These are phyloP conservation scores for Yamadazyma siamensis DNA, from an alignment of 1,139 yeast species.

Conservation along the genomic window DNA sequence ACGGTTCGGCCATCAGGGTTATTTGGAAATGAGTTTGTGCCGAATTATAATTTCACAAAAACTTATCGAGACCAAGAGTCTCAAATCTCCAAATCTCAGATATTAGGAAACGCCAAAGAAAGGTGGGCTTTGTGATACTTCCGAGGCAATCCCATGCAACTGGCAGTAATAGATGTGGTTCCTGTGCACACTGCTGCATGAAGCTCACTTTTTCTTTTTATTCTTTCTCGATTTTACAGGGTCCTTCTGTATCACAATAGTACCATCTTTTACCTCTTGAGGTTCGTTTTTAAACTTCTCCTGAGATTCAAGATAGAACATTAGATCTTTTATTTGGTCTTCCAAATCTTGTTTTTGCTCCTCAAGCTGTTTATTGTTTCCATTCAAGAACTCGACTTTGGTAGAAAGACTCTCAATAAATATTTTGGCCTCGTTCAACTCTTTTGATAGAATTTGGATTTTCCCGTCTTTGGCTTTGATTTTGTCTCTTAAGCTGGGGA, in stretches of 20 bases:
- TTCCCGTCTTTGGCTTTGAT: conserved; percentile 30
- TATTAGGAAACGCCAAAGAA: no score
- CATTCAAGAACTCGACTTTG: conserved; percentile 50
- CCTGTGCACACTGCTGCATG: conserved; percentile 4
- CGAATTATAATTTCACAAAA: no score
- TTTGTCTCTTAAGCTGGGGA: conserved; percentile 35
- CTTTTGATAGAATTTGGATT: conserved; percentile 26
- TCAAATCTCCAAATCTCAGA: no score
- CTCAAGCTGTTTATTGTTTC: conserved; percentile 23
- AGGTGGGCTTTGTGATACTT: no score
- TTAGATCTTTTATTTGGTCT: conserved; percentile 74
- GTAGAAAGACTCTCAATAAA: conserved; percentile 55
- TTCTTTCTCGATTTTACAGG: conserved; percentile 15
- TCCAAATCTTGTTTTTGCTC: conserved; percentile 48
- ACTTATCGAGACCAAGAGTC: no score
- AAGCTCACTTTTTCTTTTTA: conserved; percentile 14
- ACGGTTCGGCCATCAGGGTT: no score
- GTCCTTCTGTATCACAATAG: conserved; percentile 42
- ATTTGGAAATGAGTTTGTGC: no score
- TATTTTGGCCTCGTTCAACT: conserved; percentile 31
- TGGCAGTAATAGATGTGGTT: no score
- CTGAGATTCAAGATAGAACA: conserved; percentile 76
- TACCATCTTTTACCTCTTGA: conserved; percentile 71
- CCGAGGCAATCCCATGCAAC: no score
- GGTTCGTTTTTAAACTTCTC: conserved; percentile 68